phyloP scores from a whole-genome alignment of 2,329 filamentous ascomycete genomes.

The Pseudogymnoascus pannorum region DNA sequence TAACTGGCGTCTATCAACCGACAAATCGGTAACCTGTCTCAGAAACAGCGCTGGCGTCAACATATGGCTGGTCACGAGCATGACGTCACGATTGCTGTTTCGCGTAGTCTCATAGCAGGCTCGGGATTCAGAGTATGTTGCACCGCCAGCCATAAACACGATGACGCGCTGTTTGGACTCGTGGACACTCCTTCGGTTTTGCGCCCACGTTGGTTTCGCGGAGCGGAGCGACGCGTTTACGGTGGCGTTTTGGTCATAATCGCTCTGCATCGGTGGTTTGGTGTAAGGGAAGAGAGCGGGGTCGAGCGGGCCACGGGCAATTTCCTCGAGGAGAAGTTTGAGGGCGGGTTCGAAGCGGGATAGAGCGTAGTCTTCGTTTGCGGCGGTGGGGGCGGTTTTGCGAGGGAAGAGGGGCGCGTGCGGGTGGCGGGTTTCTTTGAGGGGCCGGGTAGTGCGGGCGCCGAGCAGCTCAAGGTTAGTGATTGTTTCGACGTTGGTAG shows the following conservation, averaged over 20 bases:
- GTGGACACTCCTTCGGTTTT: constrained; percentile 61
- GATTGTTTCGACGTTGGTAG: constrained; percentile 64
- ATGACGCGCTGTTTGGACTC: constrained; percentile 88
- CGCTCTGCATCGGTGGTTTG: constrained; percentile 58
- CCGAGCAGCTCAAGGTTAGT: constrained; percentile 77
- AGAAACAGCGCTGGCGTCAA: constrained; percentile 76
- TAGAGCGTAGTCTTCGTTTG: constrained; percentile 73
- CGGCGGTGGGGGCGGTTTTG: constrained; percentile 48
- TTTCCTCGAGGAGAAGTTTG: constrained; percentile 73
- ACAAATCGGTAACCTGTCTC: constrained; percentile 74
- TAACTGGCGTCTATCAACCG: constrained; percentile 64
- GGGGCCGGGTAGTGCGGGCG: constrained; percentile 58
- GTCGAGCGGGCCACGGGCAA: constrained; percentile 62
- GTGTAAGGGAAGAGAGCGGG: constrained; percentile 62
- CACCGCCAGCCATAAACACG: constrained; percentile 90
- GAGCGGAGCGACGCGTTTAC: constrained; percentile 72
- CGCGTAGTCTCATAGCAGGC: constrained; percentile 81
- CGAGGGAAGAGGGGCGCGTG: constrained; percentile 63
- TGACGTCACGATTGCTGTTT: constrained; percentile 69
- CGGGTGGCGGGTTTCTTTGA: constrained; percentile 70
- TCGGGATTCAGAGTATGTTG: constrained; percentile 84
- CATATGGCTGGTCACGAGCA: constrained; percentile 89
- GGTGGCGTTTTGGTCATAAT: constrained; percentile 49
- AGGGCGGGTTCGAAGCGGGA: constrained; percentile 78
- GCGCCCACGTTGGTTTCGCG: constrained; percentile 93